Base-by-base conservation (phyloP, 2,329 filamentous ascomycete species). In the Calonectria multiphialidica region DNA sequence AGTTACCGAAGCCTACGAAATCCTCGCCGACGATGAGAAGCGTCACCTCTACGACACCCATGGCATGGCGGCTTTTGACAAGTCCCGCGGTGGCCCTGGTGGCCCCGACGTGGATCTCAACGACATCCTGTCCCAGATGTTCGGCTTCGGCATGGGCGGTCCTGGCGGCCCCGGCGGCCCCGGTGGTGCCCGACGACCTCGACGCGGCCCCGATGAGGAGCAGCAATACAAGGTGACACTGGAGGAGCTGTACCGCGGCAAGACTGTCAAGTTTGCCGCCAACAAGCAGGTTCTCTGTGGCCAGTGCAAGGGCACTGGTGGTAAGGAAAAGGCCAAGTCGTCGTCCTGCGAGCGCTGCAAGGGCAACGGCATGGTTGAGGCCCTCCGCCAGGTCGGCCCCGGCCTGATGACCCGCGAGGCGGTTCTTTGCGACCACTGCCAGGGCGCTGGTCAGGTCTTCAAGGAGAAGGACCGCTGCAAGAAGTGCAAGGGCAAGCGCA, bases 401-500 rank as follows among this genome's bases (percentile, higher is more conserved):
- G 95, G 96, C 71, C 88, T 98, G 82, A 92, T 97, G 74, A 94
- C 95, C 35, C 93, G 95, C 80, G 93, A 95, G 80, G 91, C 93
- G 8, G 91, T 96, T 44, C 84, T 92, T 42, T 99, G 97, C 84
- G 92, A 93, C 79, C 92, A 93, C 80, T 99, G 97, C 85, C 89
- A 92, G 72, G 96, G 96, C 40, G 90, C 92, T n/a, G 97, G 97
- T 7, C 92, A 93, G 81, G 92, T 96, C 81, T 98, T 92, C 87
- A 96, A 96, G 84, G 95, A 98, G 81, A 98, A 98, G 88, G 97
- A 99, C 81, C 95, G 95, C 82, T 99, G 97, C 89, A 98, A 98
- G 89, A 98, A 97, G 88, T 99, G 97, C 91, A 98, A 98, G 86
- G 97, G 97, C 80, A 94, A 94, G 84, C 91, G 95, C 74, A 95